Conservation (phyloP, 2,329 filamentous ascomycete genomes). For the Colletotrichum sp. region DNA sequence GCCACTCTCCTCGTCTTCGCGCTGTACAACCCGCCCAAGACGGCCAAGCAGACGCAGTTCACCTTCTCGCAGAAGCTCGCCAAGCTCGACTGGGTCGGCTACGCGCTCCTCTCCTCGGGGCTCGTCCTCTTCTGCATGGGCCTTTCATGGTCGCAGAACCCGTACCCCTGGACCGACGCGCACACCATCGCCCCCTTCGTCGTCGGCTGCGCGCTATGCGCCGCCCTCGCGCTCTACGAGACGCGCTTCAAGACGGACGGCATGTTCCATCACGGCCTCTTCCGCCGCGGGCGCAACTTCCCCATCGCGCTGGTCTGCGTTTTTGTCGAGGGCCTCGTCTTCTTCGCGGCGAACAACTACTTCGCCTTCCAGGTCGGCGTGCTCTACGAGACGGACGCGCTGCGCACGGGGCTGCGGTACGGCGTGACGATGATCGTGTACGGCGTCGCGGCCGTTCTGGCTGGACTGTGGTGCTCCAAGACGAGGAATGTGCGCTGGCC, state of each 20-base stretch:
- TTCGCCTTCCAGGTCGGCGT: slow-evolving; percentile 42
- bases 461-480: slow-evolving; percentile 34
- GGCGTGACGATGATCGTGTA: slow-evolving; percentile 35
- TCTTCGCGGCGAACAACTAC: slow-evolving; percentile 46
- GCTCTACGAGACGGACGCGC: slow-evolving; percentile 39
- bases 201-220: slow-evolving; percentile 28
- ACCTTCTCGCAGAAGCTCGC: slow-evolving; percentile 34
- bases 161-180: slow-evolving; percentile 40
- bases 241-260: slow-evolving; percentile 38
- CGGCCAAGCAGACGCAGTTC: slow-evolving; percentile 28
- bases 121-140: slow-evolving; percentile 43
- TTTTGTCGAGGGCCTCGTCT: slow-evolving; percentile 42
- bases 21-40: slow-evolving; percentile 37
- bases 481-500: slow-evolving; percentile 31
- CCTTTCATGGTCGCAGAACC: slow-evolving; percentile 42
- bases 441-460: slow-evolving; percentile 30
- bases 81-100: slow-evolving; percentile 44
- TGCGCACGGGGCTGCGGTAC: slow-evolving; percentile 37
- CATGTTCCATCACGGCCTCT: slow-evolving; percentile 46
- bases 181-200: slow-evolving; percentile 39
- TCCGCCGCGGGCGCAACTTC: slow-evolving; percentile 38
- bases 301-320: slow-evolving; percentile 37
- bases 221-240: slow-evolving; percentile 37
- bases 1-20: slow-evolving; percentile 30
- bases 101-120: slow-evolving; percentile 35